Evolutionary conservation across 768 basidiomycete genomes (phyloP), one percentile per base, ranked within the genome.

Genomic region (Leccinum rimulosum): DNA sequence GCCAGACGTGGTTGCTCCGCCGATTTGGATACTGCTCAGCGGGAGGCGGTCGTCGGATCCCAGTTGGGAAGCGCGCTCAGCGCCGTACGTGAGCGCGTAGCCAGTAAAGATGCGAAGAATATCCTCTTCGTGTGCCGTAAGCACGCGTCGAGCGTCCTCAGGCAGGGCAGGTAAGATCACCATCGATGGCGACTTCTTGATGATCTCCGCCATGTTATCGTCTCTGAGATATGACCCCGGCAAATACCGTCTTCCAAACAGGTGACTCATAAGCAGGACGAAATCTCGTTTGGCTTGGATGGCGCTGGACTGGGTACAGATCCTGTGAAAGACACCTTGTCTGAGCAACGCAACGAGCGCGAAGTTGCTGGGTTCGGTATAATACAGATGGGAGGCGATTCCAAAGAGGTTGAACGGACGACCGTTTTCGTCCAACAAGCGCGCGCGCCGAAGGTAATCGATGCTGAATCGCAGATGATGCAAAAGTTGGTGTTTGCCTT

Each of bases 401-500:
- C 77, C 80, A 58, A 81, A 83, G 6, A 86, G 71, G 59, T 86
- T 82, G 64, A 86, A 77, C 0, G 85, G 86, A 45, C 74, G 79
- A 17, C 88, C 89, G 17, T 71, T 66, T 36, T 71, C 72, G 54
- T 83, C 79, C 45, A 89, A 69, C 17, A 90, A 75, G 43, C 80
- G 75, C 6, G 79, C 70, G 6, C 85, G 82, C 38, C 85, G 79
- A 10, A 90, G 78, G 62, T 87, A 89, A 60, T 90, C 89, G 52
- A 90, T 84, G 59, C 81, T 82, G 75, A 90, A 90, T 25, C 87
- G 77, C 15, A 88, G 66, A 63, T 87, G 86, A 63, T 89, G 86
- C 22, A 85, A 66, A 15, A 88, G 71, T 63, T 89, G 85, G 9
- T 81, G 73, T 59, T 72, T 77, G 8, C 84, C 84, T 9, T 80